phyloP scores from a whole-genome alignment of 306 rosid genomes.

The Gastrolobium bilobum region DNA sequence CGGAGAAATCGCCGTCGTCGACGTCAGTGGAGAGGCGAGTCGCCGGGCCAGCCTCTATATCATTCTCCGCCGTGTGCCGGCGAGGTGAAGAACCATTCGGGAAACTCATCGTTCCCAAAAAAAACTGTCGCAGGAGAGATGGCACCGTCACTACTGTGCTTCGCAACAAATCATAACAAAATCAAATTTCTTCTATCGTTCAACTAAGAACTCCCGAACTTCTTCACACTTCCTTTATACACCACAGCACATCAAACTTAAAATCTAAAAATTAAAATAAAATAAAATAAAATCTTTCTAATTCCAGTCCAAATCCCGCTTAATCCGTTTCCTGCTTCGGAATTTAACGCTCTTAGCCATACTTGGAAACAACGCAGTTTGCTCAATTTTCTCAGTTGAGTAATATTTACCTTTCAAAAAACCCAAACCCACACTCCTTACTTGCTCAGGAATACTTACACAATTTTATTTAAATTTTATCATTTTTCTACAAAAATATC shows the following conservation, averaged over 20 bases:
- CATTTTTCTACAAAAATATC: not conserved
- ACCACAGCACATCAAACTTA: too few relatives aligned
- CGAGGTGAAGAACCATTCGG: constrained; percentile 63
- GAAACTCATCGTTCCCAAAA: constrained; percentile 56
- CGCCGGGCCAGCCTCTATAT: constrained; percentile 69
- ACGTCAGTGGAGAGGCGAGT: constrained; percentile 49
- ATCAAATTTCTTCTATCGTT: not conserved
- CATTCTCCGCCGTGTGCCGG: constrained; percentile 44
- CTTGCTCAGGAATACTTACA: not conserved
- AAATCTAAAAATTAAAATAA: not conserved
- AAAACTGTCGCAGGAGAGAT: constrained; percentile 96
- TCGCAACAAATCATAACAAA: constrained; percentile 27
- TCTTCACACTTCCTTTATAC: not conserved
- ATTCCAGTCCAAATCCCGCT: not conserved
- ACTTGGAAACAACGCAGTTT: not conserved
- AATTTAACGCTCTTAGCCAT: not conserved
- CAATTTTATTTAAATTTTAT: not conserved
- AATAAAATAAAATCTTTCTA: not conserved
- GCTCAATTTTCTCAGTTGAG: not conserved
- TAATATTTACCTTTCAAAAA: not conserved
- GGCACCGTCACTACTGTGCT: constrained; percentile 64
- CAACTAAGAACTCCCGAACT: not conserved
- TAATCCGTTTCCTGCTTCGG: not conserved
- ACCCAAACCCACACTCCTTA: not conserved
- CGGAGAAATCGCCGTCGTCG: constrained; percentile 54